Evolutionary conservation across 306 rosid genomes (phyloP).

Genomic region (Dryas drummondii): DNA sequence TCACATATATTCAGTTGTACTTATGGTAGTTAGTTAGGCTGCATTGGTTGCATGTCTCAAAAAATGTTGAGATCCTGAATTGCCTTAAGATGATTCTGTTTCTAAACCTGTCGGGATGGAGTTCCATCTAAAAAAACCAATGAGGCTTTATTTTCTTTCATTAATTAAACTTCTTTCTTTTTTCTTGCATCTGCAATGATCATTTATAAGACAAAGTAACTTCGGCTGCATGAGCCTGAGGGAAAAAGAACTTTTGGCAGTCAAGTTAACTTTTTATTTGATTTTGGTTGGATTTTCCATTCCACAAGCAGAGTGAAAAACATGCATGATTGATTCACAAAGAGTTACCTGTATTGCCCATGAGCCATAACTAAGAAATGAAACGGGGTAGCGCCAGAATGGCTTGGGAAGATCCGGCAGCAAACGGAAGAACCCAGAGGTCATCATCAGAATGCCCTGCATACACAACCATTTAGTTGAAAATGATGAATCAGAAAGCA

Average conservation of each 20-base stretch:
- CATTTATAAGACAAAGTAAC: not conserved
- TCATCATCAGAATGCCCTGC: slow-evolving; percentile 98
- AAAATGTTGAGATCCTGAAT: too few species aligned
- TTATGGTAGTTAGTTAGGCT: too few species aligned
- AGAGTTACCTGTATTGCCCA: slow-evolving; percentile 80
- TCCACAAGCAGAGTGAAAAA: not conserved
- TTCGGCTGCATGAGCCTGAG: too few species aligned
- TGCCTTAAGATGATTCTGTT: too few species aligned
- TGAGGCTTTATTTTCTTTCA: not conserved
- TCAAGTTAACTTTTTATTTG: not conserved
- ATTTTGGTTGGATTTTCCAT: not conserved
- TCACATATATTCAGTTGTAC: too few species aligned
- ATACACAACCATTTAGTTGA: slow-evolving; percentile 22
- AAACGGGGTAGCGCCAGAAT: slow-evolving; percentile 93
- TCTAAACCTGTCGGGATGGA: not conserved
- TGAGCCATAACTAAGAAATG: slow-evolving; percentile 79
- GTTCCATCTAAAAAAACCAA: not conserved
- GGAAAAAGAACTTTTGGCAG: too few species aligned
- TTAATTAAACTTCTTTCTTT: too few species aligned
- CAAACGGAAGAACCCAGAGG: slow-evolving; percentile 78
- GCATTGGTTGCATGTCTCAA: too few species aligned
- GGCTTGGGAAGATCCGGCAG: slow-evolving; percentile 78
- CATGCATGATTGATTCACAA: not conserved
- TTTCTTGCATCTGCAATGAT: not conserved
- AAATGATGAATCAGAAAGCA: slow-evolving; percentile 10